A percentile compares a stretch with the other conserved stretches of the same genome.
Evolutionary conservation across 305 asterid genomes (phyloP).

Genomic region (Solanum hybrid): DNA sequence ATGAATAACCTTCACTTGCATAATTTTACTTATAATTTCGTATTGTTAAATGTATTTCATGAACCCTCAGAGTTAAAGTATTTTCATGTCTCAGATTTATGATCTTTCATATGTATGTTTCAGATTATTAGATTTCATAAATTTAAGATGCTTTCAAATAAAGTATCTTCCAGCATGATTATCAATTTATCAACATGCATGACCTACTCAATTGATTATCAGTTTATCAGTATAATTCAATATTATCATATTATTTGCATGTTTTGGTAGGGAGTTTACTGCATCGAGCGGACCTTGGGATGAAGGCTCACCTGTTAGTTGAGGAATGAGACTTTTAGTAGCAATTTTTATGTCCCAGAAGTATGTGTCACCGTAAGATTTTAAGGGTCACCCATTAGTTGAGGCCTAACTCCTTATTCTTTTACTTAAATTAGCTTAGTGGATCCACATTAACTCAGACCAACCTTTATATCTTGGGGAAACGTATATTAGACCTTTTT

Average conservation of each 20-base stretch:
- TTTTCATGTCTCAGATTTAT: not conserved
- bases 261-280: not conserved
- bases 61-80: not conserved
- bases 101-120: not conserved
- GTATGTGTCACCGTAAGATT: not conserved
- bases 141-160: not conserved
- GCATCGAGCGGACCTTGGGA: not conserved
- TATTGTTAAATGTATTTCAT: not conserved
- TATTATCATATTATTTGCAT: not conserved
- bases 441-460: not conserved
- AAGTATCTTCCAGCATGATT: not conserved
- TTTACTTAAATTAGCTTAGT: not conserved
- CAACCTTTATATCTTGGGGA: not conserved
- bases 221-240: not conserved
- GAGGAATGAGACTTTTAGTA: not conserved
- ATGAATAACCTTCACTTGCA: not conserved
- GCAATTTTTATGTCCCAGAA: not conserved
- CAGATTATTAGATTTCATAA: not conserved
- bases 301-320: not conserved
- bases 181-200: not conserved
- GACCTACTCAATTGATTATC: not conserved
- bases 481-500: not conserved
- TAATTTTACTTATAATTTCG: not conserved
- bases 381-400: not conserved
- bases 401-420: not conserved